These are phyloP conservation scores for Corinectria fuckeliana DNA, from an alignment of 2,329 filamentous ascomycete species.

Conservation along the genomic window DNA sequence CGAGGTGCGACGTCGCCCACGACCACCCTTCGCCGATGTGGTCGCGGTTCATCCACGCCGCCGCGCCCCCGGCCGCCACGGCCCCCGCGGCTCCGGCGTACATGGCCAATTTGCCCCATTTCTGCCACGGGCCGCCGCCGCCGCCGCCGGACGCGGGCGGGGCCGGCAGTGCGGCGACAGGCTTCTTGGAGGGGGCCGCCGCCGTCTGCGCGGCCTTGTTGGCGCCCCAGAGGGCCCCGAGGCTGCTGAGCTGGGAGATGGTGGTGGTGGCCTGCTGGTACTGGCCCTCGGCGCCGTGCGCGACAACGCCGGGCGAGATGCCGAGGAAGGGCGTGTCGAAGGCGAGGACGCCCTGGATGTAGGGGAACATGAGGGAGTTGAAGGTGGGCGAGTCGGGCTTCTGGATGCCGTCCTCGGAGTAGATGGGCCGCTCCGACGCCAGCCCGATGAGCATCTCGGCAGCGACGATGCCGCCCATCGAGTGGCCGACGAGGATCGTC, in stretches of 20 bases:
- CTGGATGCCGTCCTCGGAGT: conserved; percentile 51
- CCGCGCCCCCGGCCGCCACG: conserved; percentile 80
- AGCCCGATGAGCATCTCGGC: conserved; percentile 85
- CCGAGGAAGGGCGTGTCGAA: conserved; percentile 94
- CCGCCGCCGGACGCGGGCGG: conserved; percentile 41
- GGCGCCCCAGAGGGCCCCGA: conserved; percentile 72
- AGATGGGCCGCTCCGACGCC: conserved; percentile 60
- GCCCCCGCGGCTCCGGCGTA: conserved; percentile 85
- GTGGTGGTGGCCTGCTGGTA: conserved; percentile 76
- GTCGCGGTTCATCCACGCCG: conserved; percentile 85
- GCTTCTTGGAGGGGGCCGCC: conserved; percentile 33
- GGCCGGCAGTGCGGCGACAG: conserved; percentile 36
- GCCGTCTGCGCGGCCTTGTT: conserved; percentile 43
- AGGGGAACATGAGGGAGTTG: conserved; percentile 86
- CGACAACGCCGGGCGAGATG: conserved; percentile 82
- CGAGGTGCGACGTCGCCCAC: conserved; percentile 90
- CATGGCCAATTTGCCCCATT: conserved; percentile 86
- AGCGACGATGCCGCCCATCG: conserved; percentile 92
- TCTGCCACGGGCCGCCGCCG: conserved; percentile 65
- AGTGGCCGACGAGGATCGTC: conserved; percentile 84
- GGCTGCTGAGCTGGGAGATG: conserved; percentile 68
- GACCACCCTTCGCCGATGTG: conserved; percentile 76
- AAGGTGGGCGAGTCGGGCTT: conserved; percentile 47
- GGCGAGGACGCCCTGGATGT: conserved; percentile 86
- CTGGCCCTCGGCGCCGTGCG: conserved; percentile 84